These are phyloP conservation scores for Colletotrichum karsti DNA, from an alignment of 2,329 filamentous ascomycete species.

Conservation along the genomic window DNA sequence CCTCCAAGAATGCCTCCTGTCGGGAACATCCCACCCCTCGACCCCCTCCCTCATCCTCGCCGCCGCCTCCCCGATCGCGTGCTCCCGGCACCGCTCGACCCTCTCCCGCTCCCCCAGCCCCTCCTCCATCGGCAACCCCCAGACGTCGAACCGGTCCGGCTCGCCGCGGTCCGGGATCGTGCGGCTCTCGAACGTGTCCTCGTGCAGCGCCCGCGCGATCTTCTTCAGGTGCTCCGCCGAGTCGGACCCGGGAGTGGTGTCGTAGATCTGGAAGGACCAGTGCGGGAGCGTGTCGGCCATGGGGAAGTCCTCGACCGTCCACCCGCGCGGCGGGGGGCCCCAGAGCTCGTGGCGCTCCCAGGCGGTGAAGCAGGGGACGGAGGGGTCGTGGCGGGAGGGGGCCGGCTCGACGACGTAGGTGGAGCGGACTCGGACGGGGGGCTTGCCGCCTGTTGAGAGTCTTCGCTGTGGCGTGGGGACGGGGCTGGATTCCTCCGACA, in stretches of 20 bases:
- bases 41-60: no score
- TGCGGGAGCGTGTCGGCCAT: not conserved
- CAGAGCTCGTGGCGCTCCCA: not conserved
- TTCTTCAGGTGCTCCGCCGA: not conserved
- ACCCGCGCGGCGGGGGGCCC: not conserved
- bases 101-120: not conserved
- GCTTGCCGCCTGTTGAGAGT: not conserved
- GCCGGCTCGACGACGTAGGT: not conserved
- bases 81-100: not conserved
- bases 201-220: not conserved
- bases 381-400: not conserved
- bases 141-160: slow-evolving; percentile 6
- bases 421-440: not conserved
- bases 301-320: not conserved
- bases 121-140: slow-evolving; percentile 3
- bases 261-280: slow-evolving; percentile 18
- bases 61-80: not conserved
- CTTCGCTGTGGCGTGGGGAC: not conserved
- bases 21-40: no score
- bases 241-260: not conserved
- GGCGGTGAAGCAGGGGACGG: slow-evolving; percentile 16
- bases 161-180: not conserved
- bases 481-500: no score
- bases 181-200: not conserved
- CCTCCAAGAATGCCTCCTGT: no score